Evolutionary conservation across 225 moss, liverwort and hornwort species (phyloP).

Genomic region (Sphagnum contortum): DNA sequence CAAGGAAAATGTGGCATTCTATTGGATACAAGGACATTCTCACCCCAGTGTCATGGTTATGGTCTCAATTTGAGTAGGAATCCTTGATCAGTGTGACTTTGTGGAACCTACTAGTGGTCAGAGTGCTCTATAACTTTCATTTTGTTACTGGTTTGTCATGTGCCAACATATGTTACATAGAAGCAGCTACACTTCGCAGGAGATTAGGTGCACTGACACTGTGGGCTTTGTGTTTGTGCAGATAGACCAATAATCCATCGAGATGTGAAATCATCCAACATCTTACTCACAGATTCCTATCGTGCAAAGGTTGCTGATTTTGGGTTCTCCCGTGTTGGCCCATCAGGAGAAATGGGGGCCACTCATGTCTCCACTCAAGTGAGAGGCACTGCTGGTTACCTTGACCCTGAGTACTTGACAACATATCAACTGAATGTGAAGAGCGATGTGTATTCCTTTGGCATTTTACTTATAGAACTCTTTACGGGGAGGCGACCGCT

Average conservation of each 20-base stretch:
- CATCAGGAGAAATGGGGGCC: conserved; percentile 32
- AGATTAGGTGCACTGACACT: too few relatives aligned
- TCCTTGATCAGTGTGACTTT: too few relatives aligned
- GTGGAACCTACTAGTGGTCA: too few relatives aligned
- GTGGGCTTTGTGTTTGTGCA: conserved; percentile 3
- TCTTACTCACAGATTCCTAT: conserved; percentile 40
- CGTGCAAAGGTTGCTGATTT: conserved; percentile 58
- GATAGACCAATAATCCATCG: conserved; percentile 55
- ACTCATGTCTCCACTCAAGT: conserved; percentile 59
- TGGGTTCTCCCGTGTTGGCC: conserved; percentile 46
- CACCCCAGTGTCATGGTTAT: too few relatives aligned
- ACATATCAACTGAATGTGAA: conserved; percentile 47
- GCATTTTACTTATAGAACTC: conserved; percentile 43
- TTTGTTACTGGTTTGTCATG: too few relatives aligned
- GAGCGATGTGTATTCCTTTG: conserved; percentile 55
- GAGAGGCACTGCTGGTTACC: conserved; percentile 52
- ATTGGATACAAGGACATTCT: too few relatives aligned
- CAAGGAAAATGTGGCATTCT: too few relatives aligned
- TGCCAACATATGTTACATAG: too few relatives aligned
- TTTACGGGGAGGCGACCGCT: conserved; percentile 46
- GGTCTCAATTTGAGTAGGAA: too few relatives aligned
- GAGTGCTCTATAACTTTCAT: too few relatives aligned
- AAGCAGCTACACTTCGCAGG: too few relatives aligned
- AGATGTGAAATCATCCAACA: conserved; percentile 52
- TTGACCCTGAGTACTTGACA: conserved; percentile 51